Percentiles rank a stretch among this genome's conserved stretches.
Evolutionary conservation across 306 rosid genomes (phyloP).

Genomic region (Cajanus cajan): DNA sequence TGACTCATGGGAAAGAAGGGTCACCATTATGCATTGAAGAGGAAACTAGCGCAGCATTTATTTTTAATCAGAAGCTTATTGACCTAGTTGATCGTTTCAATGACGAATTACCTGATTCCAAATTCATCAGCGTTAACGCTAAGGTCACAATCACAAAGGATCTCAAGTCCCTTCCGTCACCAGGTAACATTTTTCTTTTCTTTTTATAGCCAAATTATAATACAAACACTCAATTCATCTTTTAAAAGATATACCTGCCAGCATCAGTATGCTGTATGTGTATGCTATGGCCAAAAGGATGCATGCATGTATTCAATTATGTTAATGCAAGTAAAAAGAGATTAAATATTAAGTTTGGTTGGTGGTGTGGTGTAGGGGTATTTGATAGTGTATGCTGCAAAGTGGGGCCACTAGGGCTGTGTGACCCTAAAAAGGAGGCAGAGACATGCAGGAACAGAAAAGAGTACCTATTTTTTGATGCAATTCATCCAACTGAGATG

Average conservation of each 20-base stretch:
- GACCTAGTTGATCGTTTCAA: conserved; percentile 41
- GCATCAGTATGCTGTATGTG: too few species aligned
- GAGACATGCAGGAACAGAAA: conserved; percentile 32
- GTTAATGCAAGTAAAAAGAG: not conserved
- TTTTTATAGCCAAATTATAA: too few species aligned
- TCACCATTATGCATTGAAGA: conserved; percentile 39
- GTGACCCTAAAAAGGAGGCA: conserved; percentile 21
- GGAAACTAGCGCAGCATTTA: conserved; percentile 26
- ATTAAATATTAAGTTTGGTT: not conserved
- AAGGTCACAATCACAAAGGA: too few species aligned
- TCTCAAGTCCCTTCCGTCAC: not conserved
- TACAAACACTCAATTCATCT: too few species aligned
- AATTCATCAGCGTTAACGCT: conserved; percentile 31
- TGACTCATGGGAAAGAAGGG: conserved; percentile 36
- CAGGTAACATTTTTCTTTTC: not conserved
- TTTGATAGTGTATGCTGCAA: conserved; percentile 31
- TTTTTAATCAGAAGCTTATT: conserved; percentile 48
- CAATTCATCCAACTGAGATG: conserved; percentile 43
- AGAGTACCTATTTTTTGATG: conserved; percentile 31
- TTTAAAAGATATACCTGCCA: too few species aligned
- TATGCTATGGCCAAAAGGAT: too few species aligned
- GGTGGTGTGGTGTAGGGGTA: not conserved
- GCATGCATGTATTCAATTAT: too few species aligned
- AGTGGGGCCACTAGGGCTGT: conserved; percentile 22
- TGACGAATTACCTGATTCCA: conserved; percentile 27